Conservation (phyloP, 768 basidiomycete species). For the Suillus clintonianus region DNA sequence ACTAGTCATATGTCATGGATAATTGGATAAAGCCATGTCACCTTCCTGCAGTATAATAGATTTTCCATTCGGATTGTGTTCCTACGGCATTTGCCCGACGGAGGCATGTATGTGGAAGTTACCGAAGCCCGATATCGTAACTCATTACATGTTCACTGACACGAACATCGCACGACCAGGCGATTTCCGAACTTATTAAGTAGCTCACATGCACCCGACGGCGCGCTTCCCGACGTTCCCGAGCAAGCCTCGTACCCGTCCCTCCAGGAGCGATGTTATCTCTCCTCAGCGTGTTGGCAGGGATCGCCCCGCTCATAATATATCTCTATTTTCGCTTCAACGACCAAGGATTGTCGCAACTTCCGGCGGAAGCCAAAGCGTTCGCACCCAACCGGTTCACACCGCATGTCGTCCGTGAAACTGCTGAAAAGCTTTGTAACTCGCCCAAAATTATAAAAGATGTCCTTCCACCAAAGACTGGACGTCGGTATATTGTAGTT, state of each 20-base stretch:
- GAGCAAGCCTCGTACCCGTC: background rate
- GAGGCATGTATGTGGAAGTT: background rate
- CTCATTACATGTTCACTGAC: no score
- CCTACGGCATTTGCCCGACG: background rate
- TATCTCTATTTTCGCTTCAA: slow-evolving; percentile 50
- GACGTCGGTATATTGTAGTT: slow-evolving; percentile 72
- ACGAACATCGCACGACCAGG: no score
- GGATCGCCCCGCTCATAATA: slow-evolving; percentile 6
- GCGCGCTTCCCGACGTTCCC: background rate
- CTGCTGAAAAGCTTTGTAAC: slow-evolving; percentile 38
- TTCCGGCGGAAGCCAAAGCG: slow-evolving; percentile 48
- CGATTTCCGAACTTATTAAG: no score
- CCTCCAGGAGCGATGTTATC: slow-evolving; percentile 15
- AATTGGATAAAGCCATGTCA: background rate
- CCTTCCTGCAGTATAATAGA: background rate
- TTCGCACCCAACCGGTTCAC: slow-evolving; percentile 58
- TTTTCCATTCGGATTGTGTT: background rate
- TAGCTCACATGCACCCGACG: background rate
- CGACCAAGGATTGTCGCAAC: slow-evolving; percentile 50
- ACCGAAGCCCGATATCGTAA: background rate
- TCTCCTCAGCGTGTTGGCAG: slow-evolving; percentile 9
- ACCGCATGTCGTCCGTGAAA: slow-evolving; percentile 40
- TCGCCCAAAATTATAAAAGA: slow-evolving; percentile 38
- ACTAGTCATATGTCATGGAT: background rate
- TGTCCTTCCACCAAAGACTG: slow-evolving; percentile 67